Percentiles rank a stretch among this genome's conserved stretches.
Conservation (phyloP, 176 grass and related monocot genomes). For the Cenchrus purpureus region DNA sequence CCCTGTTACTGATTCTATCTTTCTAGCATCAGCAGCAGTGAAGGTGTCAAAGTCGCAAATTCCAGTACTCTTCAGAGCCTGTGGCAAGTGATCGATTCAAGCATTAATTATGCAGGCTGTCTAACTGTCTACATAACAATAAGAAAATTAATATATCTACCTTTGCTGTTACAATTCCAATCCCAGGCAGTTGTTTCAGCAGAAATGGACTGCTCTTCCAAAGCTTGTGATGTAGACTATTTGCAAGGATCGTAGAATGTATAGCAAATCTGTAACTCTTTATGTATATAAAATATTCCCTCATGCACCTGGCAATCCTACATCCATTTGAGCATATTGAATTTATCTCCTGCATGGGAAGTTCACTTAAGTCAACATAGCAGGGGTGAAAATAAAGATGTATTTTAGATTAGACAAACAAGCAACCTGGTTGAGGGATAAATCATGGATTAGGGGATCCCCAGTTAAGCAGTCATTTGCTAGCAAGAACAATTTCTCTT, state of each 20-base stretch:
- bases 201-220: constrained; percentile 85
- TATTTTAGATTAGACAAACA: constrained; percentile 30
- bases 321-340: constrained; percentile 87
- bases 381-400: constrained; percentile 12
- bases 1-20: constrained; percentile 82
- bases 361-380: constrained; percentile 37
- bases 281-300: constrained; percentile 85
- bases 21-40: constrained; percentile 85
- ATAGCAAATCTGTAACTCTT: constrained; percentile 78
- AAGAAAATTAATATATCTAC: constrained; percentile 45
- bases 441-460: constrained; percentile 81
- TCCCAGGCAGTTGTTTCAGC: constrained; percentile 92
- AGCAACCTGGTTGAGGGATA: constrained; percentile 83
- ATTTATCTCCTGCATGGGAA: constrained; percentile 68
- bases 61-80: constrained; percentile 77
- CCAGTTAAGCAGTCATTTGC: constrained; percentile 93
- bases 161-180: constrained; percentile 97
- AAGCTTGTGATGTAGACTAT: constrained; percentile 85
- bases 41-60: constrained; percentile 77
- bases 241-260: constrained; percentile 79
- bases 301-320: constrained; percentile 97
- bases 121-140: constrained; percentile 12
- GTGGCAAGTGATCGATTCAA: constrained; percentile 46
- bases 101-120: constrained; percentile 23
- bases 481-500: constrained; percentile 94